These are phyloP conservation scores for Abrus pulchellus DNA, from an alignment of 306 rosid species.

Conservation along the genomic window DNA sequence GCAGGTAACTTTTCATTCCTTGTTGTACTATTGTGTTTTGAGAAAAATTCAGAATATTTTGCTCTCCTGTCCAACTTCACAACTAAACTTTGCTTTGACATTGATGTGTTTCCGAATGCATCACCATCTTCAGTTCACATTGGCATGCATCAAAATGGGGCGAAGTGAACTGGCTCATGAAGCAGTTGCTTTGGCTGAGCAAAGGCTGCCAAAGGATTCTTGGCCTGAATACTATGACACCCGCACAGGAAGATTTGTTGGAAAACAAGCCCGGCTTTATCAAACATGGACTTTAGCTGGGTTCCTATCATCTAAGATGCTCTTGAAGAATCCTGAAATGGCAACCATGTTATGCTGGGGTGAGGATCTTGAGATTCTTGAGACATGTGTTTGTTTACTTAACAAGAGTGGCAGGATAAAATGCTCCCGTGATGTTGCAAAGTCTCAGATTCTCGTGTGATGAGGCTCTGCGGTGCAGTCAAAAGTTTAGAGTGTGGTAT, in stretches of 20 bases:
- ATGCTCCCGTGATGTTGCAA: constrained; percentile 85
- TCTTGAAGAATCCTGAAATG: constrained; percentile 81
- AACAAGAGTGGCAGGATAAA: constrained; percentile 81
- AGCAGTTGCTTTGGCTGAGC: constrained; percentile 83
- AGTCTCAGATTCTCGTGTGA: constrained; percentile 86
- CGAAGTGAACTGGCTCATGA: constrained; percentile 74
- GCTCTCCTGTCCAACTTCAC: background rate
- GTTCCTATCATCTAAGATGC: constrained; percentile 91
- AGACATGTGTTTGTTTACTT: constrained; percentile 86
- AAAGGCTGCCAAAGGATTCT: constrained; percentile 70
- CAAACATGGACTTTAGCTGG: constrained; percentile 99
- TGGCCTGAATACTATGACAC: constrained; percentile 99
- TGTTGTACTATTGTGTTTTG: background rate
- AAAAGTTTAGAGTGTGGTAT: constrained; percentile 44
- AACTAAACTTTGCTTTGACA: constrained; percentile 6
- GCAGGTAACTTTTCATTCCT: constrained; percentile 71
- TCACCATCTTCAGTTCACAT: constrained; percentile 71
- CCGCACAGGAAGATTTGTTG: constrained; percentile 77
- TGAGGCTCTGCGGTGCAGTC: constrained; percentile 27
- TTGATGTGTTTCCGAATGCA: constrained; percentile 14
- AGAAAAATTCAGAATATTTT: background rate
- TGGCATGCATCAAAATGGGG: constrained; percentile 97
- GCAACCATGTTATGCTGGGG: constrained; percentile 83
- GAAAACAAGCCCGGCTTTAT: constrained; percentile 83
- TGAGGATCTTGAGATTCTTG: constrained; percentile 89